phyloP scores from a whole-genome alignment of 441 rosid genomes.

The Arabidopsis hybrid region DNA sequence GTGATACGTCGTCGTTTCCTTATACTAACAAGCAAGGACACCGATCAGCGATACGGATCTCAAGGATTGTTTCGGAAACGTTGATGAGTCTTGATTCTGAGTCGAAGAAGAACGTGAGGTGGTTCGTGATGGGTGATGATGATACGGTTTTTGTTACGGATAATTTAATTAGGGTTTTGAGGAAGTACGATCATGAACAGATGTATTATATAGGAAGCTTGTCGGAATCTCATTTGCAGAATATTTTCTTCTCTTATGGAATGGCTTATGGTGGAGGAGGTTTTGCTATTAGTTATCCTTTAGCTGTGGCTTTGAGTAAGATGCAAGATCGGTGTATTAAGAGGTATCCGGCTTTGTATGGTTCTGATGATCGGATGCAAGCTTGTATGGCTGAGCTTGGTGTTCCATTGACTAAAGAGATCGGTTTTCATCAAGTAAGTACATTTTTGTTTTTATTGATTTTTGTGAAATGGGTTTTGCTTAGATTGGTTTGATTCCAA shows the following conservation, averaged over 20 bases:
- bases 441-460: not conserved
- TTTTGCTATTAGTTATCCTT: slow-evolving; percentile 91
- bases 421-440: slow-evolving; percentile 94
- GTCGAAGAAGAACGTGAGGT: slow-evolving; percentile 58
- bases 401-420: slow-evolving; percentile 95
- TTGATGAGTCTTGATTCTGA: slow-evolving; percentile 45
- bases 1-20: slow-evolving; percentile 74
- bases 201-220: slow-evolving; percentile 90
- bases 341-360: slow-evolving; percentile 90
- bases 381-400: slow-evolving; percentile 99
- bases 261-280: slow-evolving; percentile 99
- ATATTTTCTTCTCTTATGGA: slow-evolving; percentile 89
- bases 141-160: slow-evolving; percentile 92
- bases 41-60: slow-evolving; percentile 92
- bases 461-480: slow-evolving; percentile 40
- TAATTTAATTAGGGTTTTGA: slow-evolving; percentile 73
- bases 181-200: slow-evolving; percentile 86
- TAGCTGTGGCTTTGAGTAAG: slow-evolving; percentile 79
- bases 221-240: slow-evolving; percentile 93
- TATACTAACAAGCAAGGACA: slow-evolving; percentile 86
- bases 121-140: slow-evolving; percentile 99
- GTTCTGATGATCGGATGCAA: slow-evolving; percentile 97
- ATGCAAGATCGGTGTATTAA: slow-evolving; percentile 92
- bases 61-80: slow-evolving; percentile 86
- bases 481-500: slow-evolving; percentile 19